These are phyloP conservation scores for Hypoxylon fragiforme DNA, from an alignment of 495 filamentous ascomycete genomes.

Conservation along the genomic window DNA sequence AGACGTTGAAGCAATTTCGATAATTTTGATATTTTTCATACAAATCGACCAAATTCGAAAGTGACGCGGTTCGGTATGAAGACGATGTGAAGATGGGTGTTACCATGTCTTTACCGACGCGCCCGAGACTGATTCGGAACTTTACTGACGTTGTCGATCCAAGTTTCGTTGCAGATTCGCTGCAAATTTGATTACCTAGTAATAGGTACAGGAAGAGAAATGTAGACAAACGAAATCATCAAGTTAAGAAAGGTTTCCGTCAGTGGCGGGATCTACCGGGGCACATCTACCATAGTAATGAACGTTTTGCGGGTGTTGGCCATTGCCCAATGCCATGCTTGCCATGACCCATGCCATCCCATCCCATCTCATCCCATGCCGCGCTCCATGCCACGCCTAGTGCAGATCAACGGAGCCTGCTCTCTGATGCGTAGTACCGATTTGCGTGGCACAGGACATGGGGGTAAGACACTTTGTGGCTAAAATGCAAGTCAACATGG, in stretches of 20 bases:
- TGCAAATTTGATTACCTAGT: too few relatives aligned
- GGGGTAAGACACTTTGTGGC: constrained; percentile 24
- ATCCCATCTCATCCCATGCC: constrained; percentile 18
- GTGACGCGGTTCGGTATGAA: constrained; percentile 7
- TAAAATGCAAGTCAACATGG: constrained; percentile 36
- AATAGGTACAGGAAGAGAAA: constrained; percentile 27
- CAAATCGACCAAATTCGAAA: constrained; percentile 31
- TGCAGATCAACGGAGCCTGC: constrained; percentile 31
- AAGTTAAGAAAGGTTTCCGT: constrained; percentile 25
- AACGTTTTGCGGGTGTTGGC: constrained; percentile 18
- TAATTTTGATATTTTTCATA: too few relatives aligned
- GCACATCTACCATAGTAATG: constrained; percentile 24
- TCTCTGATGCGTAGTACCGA: constrained; percentile 26
- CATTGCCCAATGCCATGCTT: constrained; percentile 32
- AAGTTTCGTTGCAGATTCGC: constrained; percentile 7
- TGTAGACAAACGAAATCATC: constrained; percentile 12
- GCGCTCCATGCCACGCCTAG: constrained; percentile 13
- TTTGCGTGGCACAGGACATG: constrained; percentile 24
- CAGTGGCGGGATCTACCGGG: constrained; percentile 33
- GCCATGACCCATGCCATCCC: constrained; percentile 16
- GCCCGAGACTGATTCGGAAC: constrained; percentile 15
- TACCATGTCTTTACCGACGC: constrained; percentile 20
- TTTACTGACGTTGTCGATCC: constrained; percentile 10
- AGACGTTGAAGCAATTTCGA: constrained; percentile 17
- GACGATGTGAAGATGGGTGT: constrained; percentile 9